Evolutionary conservation across 768 basidiomycete genomes (phyloP), one percentile per base, ranked within the genome.

Genomic region (Trametes maxima): DNA sequence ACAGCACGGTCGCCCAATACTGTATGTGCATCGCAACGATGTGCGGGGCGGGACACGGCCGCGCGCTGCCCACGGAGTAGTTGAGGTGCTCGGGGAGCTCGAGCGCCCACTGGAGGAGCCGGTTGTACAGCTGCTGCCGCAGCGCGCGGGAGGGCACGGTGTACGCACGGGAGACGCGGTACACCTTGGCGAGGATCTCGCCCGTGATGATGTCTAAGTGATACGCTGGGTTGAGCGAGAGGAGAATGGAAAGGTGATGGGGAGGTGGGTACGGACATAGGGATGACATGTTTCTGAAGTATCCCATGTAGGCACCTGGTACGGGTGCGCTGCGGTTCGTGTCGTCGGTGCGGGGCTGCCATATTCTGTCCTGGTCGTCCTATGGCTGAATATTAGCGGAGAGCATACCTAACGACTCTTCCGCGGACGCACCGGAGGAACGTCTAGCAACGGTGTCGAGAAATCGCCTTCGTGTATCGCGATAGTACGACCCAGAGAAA

Each of bases 61-160:
- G 79, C 65, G 82, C 81, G 67, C 78, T 84, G 14, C 80, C 72
- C 28, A 80, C 73, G 59, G 88, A 85, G 67, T 21, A 78, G 48
- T 79, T 78, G 33, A 93, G 78, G 49, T 77, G 72, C 40, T 88
- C 85, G 0, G 90, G 87, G 17, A 93, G 79, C 21, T 84, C 79
- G 46, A 87, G 77, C 64, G 83, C 89, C 90, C 90, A 92, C 63
- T 86, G 87, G 67, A 91, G 86, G 44, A 93, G 75, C 43, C 82
- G 80, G 77, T 62, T 77, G 79, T 73, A 89, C 36, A 91, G 71
- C 51, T 80, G 75, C 1, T 77, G 77, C 56, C 88, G 73, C 49
- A 82, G 67, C 0, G 76, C 68, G 65, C 83, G 81, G 62, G 81
- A 80, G 3, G 81, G 77, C 40, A 75, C 69, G 6, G 73, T 72